Percentiles rank a stretch among this genome's conserved stretches.
These are phyloP conservation scores for Trichosanthes cucumerina DNA, from an alignment of 306 rosid genomes.

Conservation along the genomic window DNA sequence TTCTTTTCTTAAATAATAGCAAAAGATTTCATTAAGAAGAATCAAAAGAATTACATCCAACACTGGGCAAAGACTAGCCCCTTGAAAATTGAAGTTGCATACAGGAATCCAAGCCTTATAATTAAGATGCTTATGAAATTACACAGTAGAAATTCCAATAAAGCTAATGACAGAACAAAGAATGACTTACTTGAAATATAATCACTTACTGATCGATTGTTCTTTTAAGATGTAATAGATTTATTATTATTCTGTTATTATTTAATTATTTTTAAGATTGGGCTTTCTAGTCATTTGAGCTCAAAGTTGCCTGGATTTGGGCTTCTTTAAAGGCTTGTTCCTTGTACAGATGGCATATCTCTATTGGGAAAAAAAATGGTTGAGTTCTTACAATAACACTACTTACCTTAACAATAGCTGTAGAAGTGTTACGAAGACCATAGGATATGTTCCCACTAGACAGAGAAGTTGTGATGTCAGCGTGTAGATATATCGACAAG, in stretches of 20 bases:
- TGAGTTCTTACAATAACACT: background rate
- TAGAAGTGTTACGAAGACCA: constrained; percentile 76
- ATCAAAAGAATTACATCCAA: background rate
- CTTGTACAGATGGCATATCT: background rate
- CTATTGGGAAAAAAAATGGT: background rate
- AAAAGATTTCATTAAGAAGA: background rate
- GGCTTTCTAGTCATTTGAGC: background rate
- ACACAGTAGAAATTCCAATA: background rate
- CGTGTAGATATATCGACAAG: constrained; percentile 2
- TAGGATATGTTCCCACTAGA: constrained; percentile 71
- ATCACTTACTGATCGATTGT: background rate
- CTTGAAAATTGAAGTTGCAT: background rate
- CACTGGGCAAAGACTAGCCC: background rate
- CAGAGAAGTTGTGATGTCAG: constrained; percentile 6
- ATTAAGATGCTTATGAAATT: background rate
- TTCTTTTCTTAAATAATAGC: background rate
- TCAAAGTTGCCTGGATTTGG: background rate
- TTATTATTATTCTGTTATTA: background rate
- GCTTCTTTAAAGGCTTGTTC: background rate
- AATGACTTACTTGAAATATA: background rate
- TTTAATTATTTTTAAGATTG: background rate
- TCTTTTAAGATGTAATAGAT: background rate
- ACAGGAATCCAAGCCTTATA: background rate
- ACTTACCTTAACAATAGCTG: constrained; percentile 57
- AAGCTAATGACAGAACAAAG: background rate